Evolutionary conservation across 495 filamentous ascomycete species (phyloP), one percentile per base, ranked within the genome.

Genomic region (Sphaerosporella brunnea): DNA sequence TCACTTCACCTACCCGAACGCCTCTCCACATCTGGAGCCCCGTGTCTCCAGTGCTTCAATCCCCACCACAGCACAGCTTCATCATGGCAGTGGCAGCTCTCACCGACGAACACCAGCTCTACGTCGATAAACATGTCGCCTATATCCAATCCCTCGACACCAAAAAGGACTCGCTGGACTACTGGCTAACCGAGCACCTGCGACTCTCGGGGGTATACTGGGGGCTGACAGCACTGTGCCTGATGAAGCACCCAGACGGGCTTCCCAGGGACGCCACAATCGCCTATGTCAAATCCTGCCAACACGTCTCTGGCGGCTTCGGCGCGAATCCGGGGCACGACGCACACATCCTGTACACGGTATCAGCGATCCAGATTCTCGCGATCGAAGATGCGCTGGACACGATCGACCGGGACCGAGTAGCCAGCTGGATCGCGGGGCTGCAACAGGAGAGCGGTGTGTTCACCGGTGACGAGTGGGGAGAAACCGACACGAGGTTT

Each of bases 141-240:
- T 97, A 96, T 61, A 93, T 97, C 51, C 80, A 93, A 64, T 84
- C 79, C 54, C 70, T 97, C 51, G 86, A 97, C 63, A 85, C 77
- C 43, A 73, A 80, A 52, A 83, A 80, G 66, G 86, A 95, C 66
- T 84, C 93, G 61, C 75, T 93, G 49, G 86, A 95, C 62, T 96
- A 96, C 66, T 93, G 86, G 78, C 72, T 95, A 53, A 96, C 92
- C 4, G 86, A 95, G 64, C 90, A 97, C 59, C 75, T 97, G 45
- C 83, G 90, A 38, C 69, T 96, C 25, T 93, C 86, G 60, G 90
- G 90, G 25, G 72, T 96, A 28, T 97, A 97, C 65, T 97, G 90
- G 90, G 90, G 92, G 21, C 67, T 97, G 46, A 88, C 76, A 2
- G 80, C 88, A 11, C 72, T 96, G 5, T 79, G 94, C 66, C 71